Evolutionary conservation across 805 yeast species (phyloP).

Genomic region (Schizosaccharomyces lindneri): DNA sequence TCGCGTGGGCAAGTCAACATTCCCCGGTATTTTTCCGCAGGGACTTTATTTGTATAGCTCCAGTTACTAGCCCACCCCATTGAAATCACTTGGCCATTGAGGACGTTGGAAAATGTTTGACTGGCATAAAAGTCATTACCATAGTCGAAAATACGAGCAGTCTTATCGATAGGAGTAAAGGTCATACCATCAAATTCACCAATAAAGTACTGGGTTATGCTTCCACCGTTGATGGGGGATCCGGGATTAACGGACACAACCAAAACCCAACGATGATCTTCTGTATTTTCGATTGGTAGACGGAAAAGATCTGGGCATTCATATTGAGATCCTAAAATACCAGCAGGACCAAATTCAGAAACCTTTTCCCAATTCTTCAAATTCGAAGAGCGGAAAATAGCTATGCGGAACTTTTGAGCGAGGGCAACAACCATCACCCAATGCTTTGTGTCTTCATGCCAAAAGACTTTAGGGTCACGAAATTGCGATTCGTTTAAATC

Average conservation of each 20-base stretch:
- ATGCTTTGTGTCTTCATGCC: slow-evolving; percentile 1
- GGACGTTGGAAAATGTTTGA: slow-evolving; percentile 15
- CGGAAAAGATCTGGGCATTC: slow-evolving; percentile 20
- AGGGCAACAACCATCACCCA: slow-evolving; percentile 5
- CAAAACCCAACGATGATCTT: slow-evolving; percentile 16
- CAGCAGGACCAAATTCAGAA: slow-evolving; percentile 1
- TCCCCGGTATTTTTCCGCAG: slow-evolving; percentile 17
- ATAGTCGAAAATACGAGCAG: slow-evolving; percentile 8
- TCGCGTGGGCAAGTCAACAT: slow-evolving; percentile 11
- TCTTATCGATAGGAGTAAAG: slow-evolving; percentile 16
- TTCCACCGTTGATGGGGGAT: slow-evolving; percentile 17
- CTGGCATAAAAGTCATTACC: slow-evolving; percentile 14
- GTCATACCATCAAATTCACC: slow-evolving; percentile 20
- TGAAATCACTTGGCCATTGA: slow-evolving; percentile 13
- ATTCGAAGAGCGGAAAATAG: slow-evolving; percentile 1
- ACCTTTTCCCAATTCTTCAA: slow-evolving; percentile 1
- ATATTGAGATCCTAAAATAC: slow-evolving; percentile 16
- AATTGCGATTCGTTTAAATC: background rate
- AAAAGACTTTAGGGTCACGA: slow-evolving; percentile 5
- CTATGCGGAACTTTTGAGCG: slow-evolving; percentile 1
- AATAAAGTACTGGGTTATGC: slow-evolving; percentile 18
- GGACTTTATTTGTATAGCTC: slow-evolving; percentile 18
- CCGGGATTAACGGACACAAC: slow-evolving; percentile 21
- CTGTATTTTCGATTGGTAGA: slow-evolving; percentile 11
- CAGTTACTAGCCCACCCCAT: slow-evolving; percentile 23